Base-by-base conservation (phyloP, 2,329 filamentous ascomycete genomes). In the Huntiella savannae region DNA sequence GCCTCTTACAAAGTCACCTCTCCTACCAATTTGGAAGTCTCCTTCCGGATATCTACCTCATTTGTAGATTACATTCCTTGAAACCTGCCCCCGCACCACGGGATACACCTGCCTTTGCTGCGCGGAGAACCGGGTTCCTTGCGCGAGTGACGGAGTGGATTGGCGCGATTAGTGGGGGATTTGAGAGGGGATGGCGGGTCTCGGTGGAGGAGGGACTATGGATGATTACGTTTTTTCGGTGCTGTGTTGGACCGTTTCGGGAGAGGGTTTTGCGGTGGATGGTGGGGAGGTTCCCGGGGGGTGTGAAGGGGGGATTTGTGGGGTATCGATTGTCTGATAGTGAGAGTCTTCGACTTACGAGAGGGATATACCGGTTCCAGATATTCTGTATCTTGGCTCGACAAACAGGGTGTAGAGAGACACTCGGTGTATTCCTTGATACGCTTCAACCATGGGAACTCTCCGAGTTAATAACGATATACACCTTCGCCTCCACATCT, bases 291-390 rank as follows among this genome's bases (percentile, higher is more conserved):
- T 44, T 45, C 2, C 40, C 17, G 5, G 28, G 46, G 13, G 34
- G 35, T 19, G 38, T 28, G 10, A 36, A 45, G 5, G 22, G 6
- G 6, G 22, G 2, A 3, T 28, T 28, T 28, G 8, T 10, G 22
- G 22, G 22, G 22, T 28, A 41, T 17, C 10, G 11, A 12, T 7
- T 17, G 6, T 15, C 11, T 28, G 17, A 8, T 8, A 34, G 12
- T 16, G 48, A 50, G 37, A 33, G 32, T 6, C 33, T 43, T 16
- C 45, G 48, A 12, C 39, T 42, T 1, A 50, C 48, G 2, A 40
- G 48, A 10, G 48, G 44, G 15, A 36, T 50, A 4, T 50, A 50
- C 22, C 48, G 44, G 28, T 50, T 47, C 19, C 48, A 50, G 7
- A 40, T 50, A 7, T 33, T 50, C 5, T 19, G 17, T 19, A 19